A percentile compares a stretch with the other conserved stretches of the same genome.
Evolutionary conservation across 2,329 filamentous ascomycete genomes (phyloP).

Genomic region (Coniella vitis): DNA sequence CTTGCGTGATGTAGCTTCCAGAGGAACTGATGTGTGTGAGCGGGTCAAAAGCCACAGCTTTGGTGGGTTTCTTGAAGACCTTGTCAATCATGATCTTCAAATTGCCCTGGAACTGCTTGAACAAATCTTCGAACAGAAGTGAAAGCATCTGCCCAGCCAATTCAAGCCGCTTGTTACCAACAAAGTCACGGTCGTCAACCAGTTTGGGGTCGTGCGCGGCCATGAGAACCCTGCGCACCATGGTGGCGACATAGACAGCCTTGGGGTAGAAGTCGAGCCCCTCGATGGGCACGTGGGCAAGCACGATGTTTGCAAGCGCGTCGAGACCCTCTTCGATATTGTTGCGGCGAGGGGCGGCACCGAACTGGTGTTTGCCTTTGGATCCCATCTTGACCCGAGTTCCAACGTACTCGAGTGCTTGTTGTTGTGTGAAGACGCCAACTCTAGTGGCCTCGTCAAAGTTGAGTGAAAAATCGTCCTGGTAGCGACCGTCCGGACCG

Average conservation of each 20-base stretch:
- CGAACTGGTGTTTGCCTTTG: slow-evolving; percentile 48
- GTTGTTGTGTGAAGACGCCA: slow-evolving; percentile 85
- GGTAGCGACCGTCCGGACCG: slow-evolving; percentile 79
- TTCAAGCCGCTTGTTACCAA: slow-evolving; percentile 94
- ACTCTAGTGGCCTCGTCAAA: slow-evolving; percentile 86
- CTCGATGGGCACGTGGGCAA: slow-evolving; percentile 88
- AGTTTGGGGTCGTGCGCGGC: slow-evolving; percentile 81
- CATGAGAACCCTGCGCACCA: slow-evolving; percentile 95
- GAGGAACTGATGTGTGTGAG: slow-evolving; percentile 77
- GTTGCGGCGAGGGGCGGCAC: slow-evolving; percentile 59
- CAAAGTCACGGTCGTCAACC: slow-evolving; percentile 94
- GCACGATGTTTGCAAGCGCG: slow-evolving; percentile 83
- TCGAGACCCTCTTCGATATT: slow-evolving; percentile 89
- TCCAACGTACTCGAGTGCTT: slow-evolving; percentile 90
- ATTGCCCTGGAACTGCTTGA: slow-evolving; percentile 88
- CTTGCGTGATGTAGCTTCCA: slow-evolving; percentile 79
- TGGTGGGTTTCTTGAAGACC: slow-evolving; percentile 85
- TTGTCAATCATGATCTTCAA: slow-evolving; percentile 95
- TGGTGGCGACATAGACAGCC: slow-evolving; percentile 90
- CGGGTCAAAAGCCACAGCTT: slow-evolving; percentile 82
- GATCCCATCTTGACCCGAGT: slow-evolving; percentile 81
- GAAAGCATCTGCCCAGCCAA: slow-evolving; percentile 90
- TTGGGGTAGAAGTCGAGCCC: slow-evolving; percentile 96
- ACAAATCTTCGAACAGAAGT: slow-evolving; percentile 91
- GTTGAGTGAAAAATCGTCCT: slow-evolving; percentile 92